A percentile compares a stretch with the other conserved stretches of the same genome.
These are phyloP conservation scores for Candida ponderosae DNA, from an alignment of 805 yeast species.

Conservation along the genomic window DNA sequence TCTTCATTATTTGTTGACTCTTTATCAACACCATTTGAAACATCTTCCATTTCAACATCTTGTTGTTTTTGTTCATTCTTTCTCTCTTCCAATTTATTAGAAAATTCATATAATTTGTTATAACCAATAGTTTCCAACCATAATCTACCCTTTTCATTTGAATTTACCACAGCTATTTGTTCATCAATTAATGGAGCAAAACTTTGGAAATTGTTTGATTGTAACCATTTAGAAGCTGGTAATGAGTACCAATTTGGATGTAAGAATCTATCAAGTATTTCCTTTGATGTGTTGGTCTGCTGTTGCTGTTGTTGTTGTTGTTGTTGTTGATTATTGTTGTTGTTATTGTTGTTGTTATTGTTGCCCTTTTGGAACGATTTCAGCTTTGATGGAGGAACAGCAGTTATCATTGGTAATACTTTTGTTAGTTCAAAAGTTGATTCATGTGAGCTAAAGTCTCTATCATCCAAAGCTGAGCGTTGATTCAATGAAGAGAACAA, in stretches of 20 bases:
- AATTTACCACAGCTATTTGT: slow-evolving; percentile 43
- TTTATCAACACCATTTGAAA: slow-evolving; percentile 6
- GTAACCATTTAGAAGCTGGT: slow-evolving; percentile 61
- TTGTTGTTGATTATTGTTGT: neutral
- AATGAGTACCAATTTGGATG: slow-evolving; percentile 61
- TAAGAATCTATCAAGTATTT: slow-evolving; percentile 43
- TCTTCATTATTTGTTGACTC: slow-evolving; percentile 9
- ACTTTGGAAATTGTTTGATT: slow-evolving; percentile 36
- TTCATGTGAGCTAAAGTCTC: slow-evolving; percentile 24
- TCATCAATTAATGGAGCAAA: slow-evolving; percentile 68
- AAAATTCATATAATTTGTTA: slow-evolving; percentile 21
- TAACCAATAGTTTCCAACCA: slow-evolving; percentile 51
- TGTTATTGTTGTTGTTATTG: too few relatives aligned
- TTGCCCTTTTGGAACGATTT: slow-evolving; percentile 4
- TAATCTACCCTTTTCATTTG: slow-evolving; percentile 39
- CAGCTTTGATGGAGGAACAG: slow-evolving; percentile 3
- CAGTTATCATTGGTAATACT: slow-evolving; percentile 43
- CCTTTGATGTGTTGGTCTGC: slow-evolving; percentile 31
- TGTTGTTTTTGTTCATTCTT: slow-evolving; percentile 1
- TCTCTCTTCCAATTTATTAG: neutral
- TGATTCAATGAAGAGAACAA: slow-evolving; percentile 68
- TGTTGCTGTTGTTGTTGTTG: slow-evolving; percentile 1
- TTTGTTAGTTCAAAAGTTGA: slow-evolving; percentile 54
- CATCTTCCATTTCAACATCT: slow-evolving; percentile 3
- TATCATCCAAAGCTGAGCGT: slow-evolving; percentile 68